Base-by-base conservation (phyloP, 352 stramenopile species). In the Aphanomyces cochlioides region DNA sequence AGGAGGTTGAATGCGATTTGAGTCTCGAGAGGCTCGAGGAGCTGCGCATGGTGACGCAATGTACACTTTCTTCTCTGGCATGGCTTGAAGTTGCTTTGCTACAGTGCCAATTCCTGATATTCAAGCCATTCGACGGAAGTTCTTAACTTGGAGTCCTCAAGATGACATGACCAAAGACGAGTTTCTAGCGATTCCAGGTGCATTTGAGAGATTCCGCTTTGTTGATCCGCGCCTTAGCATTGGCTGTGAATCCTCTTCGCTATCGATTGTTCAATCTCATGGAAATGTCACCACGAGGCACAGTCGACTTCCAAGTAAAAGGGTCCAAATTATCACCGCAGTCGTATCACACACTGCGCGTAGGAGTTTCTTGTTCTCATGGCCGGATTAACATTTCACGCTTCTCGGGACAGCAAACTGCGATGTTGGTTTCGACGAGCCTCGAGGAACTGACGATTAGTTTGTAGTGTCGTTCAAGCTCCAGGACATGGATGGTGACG, bases 171-270 rank as follows among this genome's bases (percentile, higher is more conserved):
- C 45, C 37, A 59, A 70, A 34, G 64, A 70, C 37, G 36, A 45
- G 37, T 70, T 70, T 43, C 61, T 70, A 5, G 36, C 64, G 34
- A 70, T 70, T 63, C 64, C 64, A 54, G 64, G 64, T 70, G 28
- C 40, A 7, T 28, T 39, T 36, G 17, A 21, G 15, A 58, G 3
- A 60, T 4, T 13, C 59, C 19, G 8, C 47, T 58, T 8, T 21
- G 37, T 21, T 58, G 8, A 13, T 38, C 50, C 28, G n/a, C 37
- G 47, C n/a, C n/a, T 3, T 70, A 63, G 64, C 43, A 4, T 21
- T 70, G 34, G 64, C 64, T 6, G 53, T 60, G 45, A 70, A 70
- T 63, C 64, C 64, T 12, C 40, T 70, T 7, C 37, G 40, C 6
- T 13, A 61, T 7, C 48, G 64, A 8, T 50, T 70, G 17, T 70